Evolutionary conservation across 495 filamentous ascomycete genomes (phyloP).

Genomic region (Pyrenula massariospora): DNA sequence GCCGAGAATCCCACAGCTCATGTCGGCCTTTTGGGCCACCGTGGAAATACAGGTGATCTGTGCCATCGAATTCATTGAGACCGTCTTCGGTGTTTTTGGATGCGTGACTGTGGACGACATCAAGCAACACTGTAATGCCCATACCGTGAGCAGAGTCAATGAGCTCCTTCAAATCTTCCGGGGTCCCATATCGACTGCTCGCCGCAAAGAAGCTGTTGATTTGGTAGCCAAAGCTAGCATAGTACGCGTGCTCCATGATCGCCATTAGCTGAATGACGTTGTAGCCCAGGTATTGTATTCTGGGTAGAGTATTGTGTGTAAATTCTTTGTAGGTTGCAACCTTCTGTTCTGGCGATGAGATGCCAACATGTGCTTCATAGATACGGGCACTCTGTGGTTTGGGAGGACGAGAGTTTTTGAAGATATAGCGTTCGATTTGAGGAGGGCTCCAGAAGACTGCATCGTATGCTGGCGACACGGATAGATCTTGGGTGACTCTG

Average conservation of each 20-base stretch:
- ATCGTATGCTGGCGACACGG: slow-evolving; percentile 81
- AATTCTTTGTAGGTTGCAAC: slow-evolving; percentile 96
- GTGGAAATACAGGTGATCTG: slow-evolving; percentile 93
- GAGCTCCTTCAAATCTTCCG: slow-evolving; percentile 92
- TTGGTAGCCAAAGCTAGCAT: slow-evolving; percentile 97
- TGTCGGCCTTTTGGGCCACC: slow-evolving; percentile 71
- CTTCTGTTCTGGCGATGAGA: slow-evolving; percentile 79
- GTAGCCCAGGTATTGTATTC: slow-evolving; percentile 85
- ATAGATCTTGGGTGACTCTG: slow-evolving; percentile 86
- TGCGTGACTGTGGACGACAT: slow-evolving; percentile 95
- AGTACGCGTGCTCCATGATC: slow-evolving; percentile 98
- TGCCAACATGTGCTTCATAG: slow-evolving; percentile 96
- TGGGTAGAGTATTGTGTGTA: slow-evolving; percentile 78
- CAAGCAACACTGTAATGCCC: slow-evolving; percentile 83
- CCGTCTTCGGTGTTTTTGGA: slow-evolving; percentile 95
- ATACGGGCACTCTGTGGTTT: slow-evolving; percentile 81
- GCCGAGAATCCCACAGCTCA: slow-evolving; percentile 86
- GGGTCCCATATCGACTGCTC: slow-evolving; percentile 86
- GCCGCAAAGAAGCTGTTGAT: slow-evolving; percentile 98
- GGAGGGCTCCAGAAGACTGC: slow-evolving; percentile 96
- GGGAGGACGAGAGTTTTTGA: slow-evolving; percentile 71
- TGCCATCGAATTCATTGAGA: slow-evolving; percentile 87
- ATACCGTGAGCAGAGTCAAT: slow-evolving; percentile 89
- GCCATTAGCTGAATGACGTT: slow-evolving; percentile 99
- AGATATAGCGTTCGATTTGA: slow-evolving; percentile 55